A percentile compares a stretch with the other conserved stretches of the same genome.
Evolutionary conservation across 2,329 filamentous ascomycete species (phyloP).

Genomic region (Aspergillus felis): DNA sequence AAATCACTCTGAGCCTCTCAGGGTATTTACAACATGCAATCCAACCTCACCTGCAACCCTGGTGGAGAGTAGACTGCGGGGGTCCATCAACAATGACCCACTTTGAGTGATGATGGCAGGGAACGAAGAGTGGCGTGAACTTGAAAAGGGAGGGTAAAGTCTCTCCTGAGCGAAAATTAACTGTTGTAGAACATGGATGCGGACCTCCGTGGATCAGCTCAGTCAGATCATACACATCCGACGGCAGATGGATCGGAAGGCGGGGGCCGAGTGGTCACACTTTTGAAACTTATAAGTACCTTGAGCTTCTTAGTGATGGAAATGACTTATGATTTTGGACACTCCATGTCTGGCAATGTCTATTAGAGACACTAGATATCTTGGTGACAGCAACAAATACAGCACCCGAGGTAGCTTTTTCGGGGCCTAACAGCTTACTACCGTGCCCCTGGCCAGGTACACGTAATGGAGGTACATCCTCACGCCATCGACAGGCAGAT

Average conservation of each 20-base stretch:
- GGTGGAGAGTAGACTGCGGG: background rate
- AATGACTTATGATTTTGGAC: too few relatives aligned
- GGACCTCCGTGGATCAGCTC: too few relatives aligned
- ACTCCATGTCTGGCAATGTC: too few relatives aligned
- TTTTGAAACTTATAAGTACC: too few relatives aligned
- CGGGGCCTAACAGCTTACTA: too few relatives aligned
- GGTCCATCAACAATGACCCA: background rate
- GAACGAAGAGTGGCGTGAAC: too few relatives aligned
- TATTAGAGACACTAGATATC: too few relatives aligned
- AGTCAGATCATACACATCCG: background rate
- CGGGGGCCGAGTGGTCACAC: background rate
- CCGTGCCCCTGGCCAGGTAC: too few relatives aligned
- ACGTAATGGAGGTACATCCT: background rate
- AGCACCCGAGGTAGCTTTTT: too few relatives aligned
- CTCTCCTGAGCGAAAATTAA: background rate
- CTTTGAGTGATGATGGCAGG: background rate
- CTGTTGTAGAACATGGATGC: too few relatives aligned
- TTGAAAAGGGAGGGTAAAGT: background rate
- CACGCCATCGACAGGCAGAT: conserved; percentile 11
- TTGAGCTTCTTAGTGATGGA: too few relatives aligned
- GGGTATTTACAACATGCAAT: background rate
- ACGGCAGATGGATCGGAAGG: background rate
- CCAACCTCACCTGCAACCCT: background rate
- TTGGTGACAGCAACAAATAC: too few relatives aligned
- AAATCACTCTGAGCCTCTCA: background rate